Base-by-base conservation (phyloP, 495 filamentous ascomycete genomes). In the Aspergillus biplanus region DNA sequence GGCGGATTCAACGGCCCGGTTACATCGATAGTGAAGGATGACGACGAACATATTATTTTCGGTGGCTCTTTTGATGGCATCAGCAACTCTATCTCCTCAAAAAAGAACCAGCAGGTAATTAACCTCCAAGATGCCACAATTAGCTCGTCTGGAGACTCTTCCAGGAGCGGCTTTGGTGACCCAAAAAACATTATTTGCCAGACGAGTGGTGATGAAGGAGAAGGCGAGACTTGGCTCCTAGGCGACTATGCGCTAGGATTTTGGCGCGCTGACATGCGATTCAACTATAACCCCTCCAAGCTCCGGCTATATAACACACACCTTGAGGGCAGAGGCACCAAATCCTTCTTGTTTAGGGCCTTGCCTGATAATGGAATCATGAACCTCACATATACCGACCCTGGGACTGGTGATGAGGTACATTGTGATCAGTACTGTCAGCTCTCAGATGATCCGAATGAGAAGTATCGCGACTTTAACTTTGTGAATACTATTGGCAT, bases 1-100 rank as follows among this genome's bases (percentile, higher is more conserved):
- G 84, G 87, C 52, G 96, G 95, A 33, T 94, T 99, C 75, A 97
- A 97, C 80, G 93, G 92, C 50, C 93, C 93, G 11, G 93, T 99
- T 50, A 87, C 83, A 55, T 90, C 92, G 37, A 97, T 99, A 61
- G 80, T 87, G 50, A 91, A 92, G 78, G 85, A 86, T 15, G 81
- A 87, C 16, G 87, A 89, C 68, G 91, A 90, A 5, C 90, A 94
- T 66, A 89, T 99, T 60, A 84, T 97, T 50, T 99, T 96, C 65
- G 96, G 92, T 52, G 95, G 95, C 52, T 84, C 82, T n/a, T 99
- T 99, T 74, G 90, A 89, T 62, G 92, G 91, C 16, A 78, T 97
- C n/a, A 92, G 92, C 31, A 97, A 97, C 71, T 84, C 87, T 4
- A 91, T 86, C 47, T 77, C 84, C 11, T 80, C 83, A 15, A 82